Evolutionary conservation across 108 stramenopile species (phyloP), one percentile per base, ranked within the genome.

Genomic region (Stephanodiscus minutulus): DNA sequence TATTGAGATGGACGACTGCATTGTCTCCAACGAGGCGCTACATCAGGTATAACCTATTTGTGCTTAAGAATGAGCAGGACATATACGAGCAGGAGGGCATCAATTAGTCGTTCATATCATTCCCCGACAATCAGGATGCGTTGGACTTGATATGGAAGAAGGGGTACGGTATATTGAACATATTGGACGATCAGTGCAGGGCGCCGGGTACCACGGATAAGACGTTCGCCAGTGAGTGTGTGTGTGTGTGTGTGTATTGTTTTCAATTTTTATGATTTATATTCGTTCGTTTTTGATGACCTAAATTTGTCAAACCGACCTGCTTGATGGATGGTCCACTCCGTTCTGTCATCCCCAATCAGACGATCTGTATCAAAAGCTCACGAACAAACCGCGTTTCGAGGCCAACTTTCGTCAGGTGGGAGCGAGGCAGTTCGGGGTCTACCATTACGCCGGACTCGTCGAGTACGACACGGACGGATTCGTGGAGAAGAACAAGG

Each of bases 21-120:
- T n/a, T n/a, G n/a, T n/a, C n/a, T n/a, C n/a, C n/a, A 95, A 95
- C 39, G 94, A 95, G 76, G 86, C 85, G 12, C 83, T 95, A 1
- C 94, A 95, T 62, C 89, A 91, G 65, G 53, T 88, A 84, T 63
- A 86, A 85, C 39, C 66, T 82, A 7, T 83, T 84, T 55, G 81
- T 86, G 28, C 60, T 86, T 0, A 78, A 84, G 53, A 83, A 79
- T 60, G 86, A 86, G 61, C 84, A 85, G 67, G 82, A 82, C 31
- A 85, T 86, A 64, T 88, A 88, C 60, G 77, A 86, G 57, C 66
- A 68, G 25, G 82, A 83, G 65, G 83, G 81, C 7, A 84, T 91
- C 61, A 70, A 67, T 29, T 86, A 82, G 85, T 83, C 82, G 18
- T 86, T 83, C 46, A 83, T 86, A 54, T 68, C 81, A 24, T 95